A percentile compares a stretch with the other conserved stretches of the same genome.
Evolutionary conservation across 306 rosid genomes (phyloP).

Genomic region (Vachellia pachyceras): DNA sequence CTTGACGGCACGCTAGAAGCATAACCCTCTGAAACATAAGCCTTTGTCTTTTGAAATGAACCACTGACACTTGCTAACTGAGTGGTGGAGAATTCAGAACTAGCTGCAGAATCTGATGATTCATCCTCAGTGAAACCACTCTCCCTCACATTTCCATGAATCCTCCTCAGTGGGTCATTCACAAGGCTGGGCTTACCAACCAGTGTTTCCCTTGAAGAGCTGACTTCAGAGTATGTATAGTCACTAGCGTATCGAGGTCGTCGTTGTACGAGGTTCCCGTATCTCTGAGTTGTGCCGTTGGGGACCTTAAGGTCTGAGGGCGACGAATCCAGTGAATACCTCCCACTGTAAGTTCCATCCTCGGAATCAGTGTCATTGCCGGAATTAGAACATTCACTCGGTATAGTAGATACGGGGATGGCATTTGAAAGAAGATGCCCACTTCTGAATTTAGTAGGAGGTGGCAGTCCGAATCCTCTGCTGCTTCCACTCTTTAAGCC

Average conservation of each 20-base stretch:
- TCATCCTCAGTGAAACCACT: constrained; percentile 79
- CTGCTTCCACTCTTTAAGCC: constrained; percentile 56
- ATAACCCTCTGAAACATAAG: constrained; percentile 77
- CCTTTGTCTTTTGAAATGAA: constrained; percentile 48
- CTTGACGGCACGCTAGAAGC: constrained; percentile 76
- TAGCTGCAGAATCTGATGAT: constrained; percentile 82
- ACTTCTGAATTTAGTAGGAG: constrained; percentile 85
- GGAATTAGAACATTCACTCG: constrained; percentile 59
- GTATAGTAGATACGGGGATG: constrained; percentile 57
- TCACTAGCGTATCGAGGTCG: constrained; percentile 62
- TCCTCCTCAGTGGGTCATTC: constrained; percentile 47
- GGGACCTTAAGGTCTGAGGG: constrained; percentile 58
- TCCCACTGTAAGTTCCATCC: constrained; percentile 69
- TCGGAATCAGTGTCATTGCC: constrained; percentile 74
- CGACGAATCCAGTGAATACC: constrained; percentile 85
- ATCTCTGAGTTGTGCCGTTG: constrained; percentile 49
- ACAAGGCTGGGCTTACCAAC: constrained; percentile 51
- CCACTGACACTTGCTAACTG: constrained; percentile 82
- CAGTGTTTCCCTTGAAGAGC: constrained; percentile 90
- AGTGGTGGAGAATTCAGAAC: constrained; percentile 89
- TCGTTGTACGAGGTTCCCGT: constrained; percentile 51
- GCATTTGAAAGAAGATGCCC: constrained; percentile 83
- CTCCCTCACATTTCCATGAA: constrained; percentile 53
- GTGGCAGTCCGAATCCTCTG: constrained; percentile 82
- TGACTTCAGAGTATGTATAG: constrained; percentile 77